Conservation (phyloP, 2,329 filamentous ascomycete species). For the Hawksworthiomyces lignivorus region DNA sequence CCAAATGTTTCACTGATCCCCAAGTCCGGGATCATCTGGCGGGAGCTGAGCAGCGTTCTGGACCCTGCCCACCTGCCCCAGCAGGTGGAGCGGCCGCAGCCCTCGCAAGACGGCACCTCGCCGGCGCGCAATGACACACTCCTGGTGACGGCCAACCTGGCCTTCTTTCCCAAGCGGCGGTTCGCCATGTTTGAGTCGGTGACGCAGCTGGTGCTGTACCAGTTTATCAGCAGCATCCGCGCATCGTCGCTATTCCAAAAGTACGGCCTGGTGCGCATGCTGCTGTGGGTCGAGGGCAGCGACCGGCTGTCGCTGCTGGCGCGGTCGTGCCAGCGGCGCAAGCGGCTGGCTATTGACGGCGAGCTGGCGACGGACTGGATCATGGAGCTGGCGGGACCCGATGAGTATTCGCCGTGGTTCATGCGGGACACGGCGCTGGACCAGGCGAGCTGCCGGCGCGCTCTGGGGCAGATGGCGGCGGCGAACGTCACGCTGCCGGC, state of each 20-base stretch:
- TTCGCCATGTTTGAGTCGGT: slow-evolving; percentile 50
- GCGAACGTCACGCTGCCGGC: slow-evolving; percentile 34
- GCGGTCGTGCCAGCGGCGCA: slow-evolving; percentile 45
- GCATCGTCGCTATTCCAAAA: slow-evolving; percentile 56
- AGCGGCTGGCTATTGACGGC: slow-evolving; percentile 48
- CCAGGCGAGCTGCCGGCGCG: slow-evolving; percentile 31
- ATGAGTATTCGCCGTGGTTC: slow-evolving; percentile 18
- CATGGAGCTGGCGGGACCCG: slow-evolving; percentile 41
- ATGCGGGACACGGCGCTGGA: slow-evolving; percentile 42
- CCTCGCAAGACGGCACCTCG: slow-evolving; percentile 30
- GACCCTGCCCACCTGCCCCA: slow-evolving; percentile 42
- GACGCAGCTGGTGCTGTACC: slow-evolving; percentile 49
- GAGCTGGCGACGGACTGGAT: slow-evolving; percentile 55
- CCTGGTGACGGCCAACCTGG: slow-evolving; percentile 63
- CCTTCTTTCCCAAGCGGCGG: slow-evolving; percentile 41
- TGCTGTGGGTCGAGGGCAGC: slow-evolving; percentile 61
- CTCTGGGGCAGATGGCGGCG: slow-evolving; percentile 39
- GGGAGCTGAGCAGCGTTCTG: slow-evolving; percentile 49
- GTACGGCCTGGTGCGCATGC: slow-evolving; percentile 72
- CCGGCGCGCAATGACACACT: slow-evolving; percentile 61
- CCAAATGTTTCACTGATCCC: slow-evolving; percentile 43
- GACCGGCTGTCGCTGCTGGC: slow-evolving; percentile 57
- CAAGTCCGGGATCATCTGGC: slow-evolving; percentile 52
- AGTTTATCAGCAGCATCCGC: slow-evolving; percentile 53
- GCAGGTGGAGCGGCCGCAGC: slow-evolving; percentile 37